A percentile compares a stretch with the other conserved stretches of the same genome.
These are phyloP conservation scores for Neofusicoccum ribis DNA, from an alignment of 2,329 filamentous ascomycete genomes.

Conservation along the genomic window DNA sequence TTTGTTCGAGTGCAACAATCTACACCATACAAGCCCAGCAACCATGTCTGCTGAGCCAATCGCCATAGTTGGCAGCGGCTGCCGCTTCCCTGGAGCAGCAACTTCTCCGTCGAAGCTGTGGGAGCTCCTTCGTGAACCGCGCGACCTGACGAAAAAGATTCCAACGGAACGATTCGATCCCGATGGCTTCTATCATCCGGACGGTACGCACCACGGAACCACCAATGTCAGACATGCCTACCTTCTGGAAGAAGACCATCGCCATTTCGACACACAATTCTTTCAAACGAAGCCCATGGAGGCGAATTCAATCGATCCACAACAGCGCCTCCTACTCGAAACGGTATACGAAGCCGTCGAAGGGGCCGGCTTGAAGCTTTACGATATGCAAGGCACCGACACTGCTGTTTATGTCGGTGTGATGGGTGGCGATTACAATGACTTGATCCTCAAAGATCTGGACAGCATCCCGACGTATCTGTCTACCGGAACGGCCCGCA, in stretches of 20 bases:
- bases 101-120: conserved; percentile 36
- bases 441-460: not conserved
- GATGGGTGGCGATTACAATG: not conserved
- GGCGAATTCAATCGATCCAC: conserved; percentile 22
- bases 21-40: no score
- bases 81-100: conserved; percentile 37
- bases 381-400: conserved; percentile 20
- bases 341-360: conserved; percentile 22
- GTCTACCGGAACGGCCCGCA: conserved; percentile 30
- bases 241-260: conserved; percentile 21
- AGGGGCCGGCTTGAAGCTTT: conserved; percentile 23
- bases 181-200: conserved; percentile 23
- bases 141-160: conserved; percentile 33
- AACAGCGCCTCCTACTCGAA: conserved; percentile 25
- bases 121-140: conserved; percentile 32
- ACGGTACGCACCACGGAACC: conserved; percentile 28
- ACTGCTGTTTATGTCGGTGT: conserved; percentile 29
- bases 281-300: conserved; percentile 23
- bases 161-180: conserved; percentile 35
- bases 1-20: no score
- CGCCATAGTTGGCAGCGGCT: conserved; percentile 41
- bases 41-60: conserved; percentile 24
- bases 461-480: conserved; percentile 25
- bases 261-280: conserved; percentile 24
- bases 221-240: conserved; percentile 14